Conservation (phyloP, 139 green algal genomes). For the Closterium sp. region DNA sequence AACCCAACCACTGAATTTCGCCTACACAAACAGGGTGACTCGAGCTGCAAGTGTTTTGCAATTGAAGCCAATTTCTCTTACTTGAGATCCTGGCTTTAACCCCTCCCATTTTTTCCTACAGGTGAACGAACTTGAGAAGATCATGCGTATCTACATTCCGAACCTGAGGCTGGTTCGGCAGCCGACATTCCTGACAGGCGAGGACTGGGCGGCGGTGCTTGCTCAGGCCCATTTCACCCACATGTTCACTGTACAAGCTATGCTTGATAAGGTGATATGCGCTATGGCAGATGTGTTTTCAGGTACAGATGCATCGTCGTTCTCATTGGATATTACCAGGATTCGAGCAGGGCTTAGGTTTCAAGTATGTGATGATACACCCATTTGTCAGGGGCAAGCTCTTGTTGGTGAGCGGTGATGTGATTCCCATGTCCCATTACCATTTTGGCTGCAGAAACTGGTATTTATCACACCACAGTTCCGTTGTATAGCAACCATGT, state of each 20-base stretch:
- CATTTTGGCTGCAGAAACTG: too few species aligned
- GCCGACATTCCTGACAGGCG: not conserved
- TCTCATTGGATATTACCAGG: not conserved
- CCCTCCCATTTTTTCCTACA: not conserved
- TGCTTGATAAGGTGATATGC: not conserved
- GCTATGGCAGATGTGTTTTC: not conserved
- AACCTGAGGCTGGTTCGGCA: not conserved
- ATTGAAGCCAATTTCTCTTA: too few species aligned
- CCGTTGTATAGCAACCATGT: too few species aligned
- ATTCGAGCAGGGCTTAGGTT: not conserved
- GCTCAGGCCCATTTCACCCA: not conserved
- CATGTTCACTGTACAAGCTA: not conserved
- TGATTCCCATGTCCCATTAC: too few species aligned
- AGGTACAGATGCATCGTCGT: not conserved
- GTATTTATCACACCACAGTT: too few species aligned
- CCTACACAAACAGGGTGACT: too few species aligned
- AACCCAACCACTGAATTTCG: too few species aligned
- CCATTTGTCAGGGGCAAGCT: not conserved
- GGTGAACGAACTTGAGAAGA: not conserved
- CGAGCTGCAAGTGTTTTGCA: too few species aligned
- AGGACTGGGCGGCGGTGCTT: not conserved
- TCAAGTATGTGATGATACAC: not conserved
- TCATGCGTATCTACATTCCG: not conserved
- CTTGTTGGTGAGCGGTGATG: not conserved
- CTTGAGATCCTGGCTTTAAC: too few species aligned